Conservation (phyloP, 2,329 filamentous ascomycete species). For the Metarhizium robertsii region DNA sequence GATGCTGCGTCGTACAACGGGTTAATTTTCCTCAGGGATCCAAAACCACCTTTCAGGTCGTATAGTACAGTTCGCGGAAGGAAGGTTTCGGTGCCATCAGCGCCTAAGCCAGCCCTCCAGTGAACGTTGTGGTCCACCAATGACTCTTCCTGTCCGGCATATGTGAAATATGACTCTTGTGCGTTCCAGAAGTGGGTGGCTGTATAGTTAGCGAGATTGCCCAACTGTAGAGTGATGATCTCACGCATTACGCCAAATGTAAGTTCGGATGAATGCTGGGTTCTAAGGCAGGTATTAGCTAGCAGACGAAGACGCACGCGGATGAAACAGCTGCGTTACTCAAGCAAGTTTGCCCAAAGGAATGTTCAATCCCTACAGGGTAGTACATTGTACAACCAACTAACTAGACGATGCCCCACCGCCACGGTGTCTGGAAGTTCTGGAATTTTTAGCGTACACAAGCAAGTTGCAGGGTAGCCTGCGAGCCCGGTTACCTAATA, state of each 20-base stretch:
- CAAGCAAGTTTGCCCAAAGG: not conserved
- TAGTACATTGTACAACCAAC: too few species aligned
- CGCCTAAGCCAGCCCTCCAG: conserved; percentile 74
- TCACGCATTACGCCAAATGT: conserved; percentile 62
- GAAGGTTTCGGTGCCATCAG: conserved; percentile 82
- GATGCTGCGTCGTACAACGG: conserved; percentile 62
- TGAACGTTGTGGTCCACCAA: conserved; percentile 54
- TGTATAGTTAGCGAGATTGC: conserved; percentile 84
- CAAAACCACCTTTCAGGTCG: conserved; percentile 89
- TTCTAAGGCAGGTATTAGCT: not conserved
- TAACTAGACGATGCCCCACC: too few species aligned
- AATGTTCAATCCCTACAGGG: not conserved
- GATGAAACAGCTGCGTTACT: not conserved
- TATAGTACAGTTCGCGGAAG: conserved; percentile 89
- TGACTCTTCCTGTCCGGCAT: conserved; percentile 39
- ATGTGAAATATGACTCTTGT: conserved; percentile 98
- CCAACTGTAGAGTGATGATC: conserved; percentile 87
- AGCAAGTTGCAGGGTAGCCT: not conserved
- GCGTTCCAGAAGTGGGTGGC: conserved; percentile 97
- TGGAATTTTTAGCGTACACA: not conserved
- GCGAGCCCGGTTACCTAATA: not conserved
- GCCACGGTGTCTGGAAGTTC: not conserved
- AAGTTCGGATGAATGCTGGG: not conserved
- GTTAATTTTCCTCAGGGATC: conserved; percentile 78
- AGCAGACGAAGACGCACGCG: not conserved